Base-by-base conservation (phyloP, 495 filamentous ascomycete genomes). In the Penicillium paxilli region DNA sequence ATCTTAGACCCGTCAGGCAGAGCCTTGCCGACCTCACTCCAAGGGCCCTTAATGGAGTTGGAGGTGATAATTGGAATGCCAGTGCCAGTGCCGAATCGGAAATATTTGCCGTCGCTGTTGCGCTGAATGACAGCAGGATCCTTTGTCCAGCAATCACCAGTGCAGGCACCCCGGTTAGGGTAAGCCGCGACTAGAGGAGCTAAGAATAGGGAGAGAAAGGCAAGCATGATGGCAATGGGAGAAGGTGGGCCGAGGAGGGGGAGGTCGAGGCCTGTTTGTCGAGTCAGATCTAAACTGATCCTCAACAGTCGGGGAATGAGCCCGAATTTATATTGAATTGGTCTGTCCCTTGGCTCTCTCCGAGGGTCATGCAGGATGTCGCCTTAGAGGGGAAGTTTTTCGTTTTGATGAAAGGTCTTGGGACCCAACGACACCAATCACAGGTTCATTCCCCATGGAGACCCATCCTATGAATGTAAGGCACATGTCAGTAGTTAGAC, bases 41-140 rank as follows among this genome's bases (percentile, higher is more conserved):
- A 92, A 1, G 87, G 85, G 0, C 87, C 88, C 19, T 66, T 72
- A 22, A 90, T 61, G 7, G 76, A 72, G 5, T 78, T 64, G 0
- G 87, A 77, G 1, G 80, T 83, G 51, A 81, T 76, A 24, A 86
- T 80, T 33, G 75, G 69, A 52, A 92, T 81, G 44, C 75, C 78
- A 19, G 76, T 80, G 23, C 82, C 81, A 0, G 88, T 90, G 1
- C 80, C 80, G 71, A 90, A 91, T 37, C 85, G 83, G 71, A 86
- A 92, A 71, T 89, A 92, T 2, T 71, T 84, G 16, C 86, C 85
- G 64, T 90, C 87, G 3, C 74, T 78, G 25, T 66, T 60, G 49
- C 87, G 83, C 30, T 79, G 79, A 54, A 87, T 82, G 50, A 90
- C 72, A 28, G 81, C 68, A 16, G 85, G 86, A 58, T 90, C 87